Base-by-base conservation (phyloP, 495 filamentous ascomycete species). In the Annulohypoxylon moriforme region DNA sequence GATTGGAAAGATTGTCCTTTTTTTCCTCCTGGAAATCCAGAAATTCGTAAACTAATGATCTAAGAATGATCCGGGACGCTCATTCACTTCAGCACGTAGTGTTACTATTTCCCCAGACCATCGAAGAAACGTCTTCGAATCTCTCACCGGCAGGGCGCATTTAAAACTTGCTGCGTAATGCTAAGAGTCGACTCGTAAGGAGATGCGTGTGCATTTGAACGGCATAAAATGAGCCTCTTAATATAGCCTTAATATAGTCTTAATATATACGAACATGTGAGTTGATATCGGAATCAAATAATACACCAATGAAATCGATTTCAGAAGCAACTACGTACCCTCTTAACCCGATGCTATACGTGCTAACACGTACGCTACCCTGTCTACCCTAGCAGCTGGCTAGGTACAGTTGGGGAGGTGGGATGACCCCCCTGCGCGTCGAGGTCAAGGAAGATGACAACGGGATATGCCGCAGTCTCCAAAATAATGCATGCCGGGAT, bases 401-500 rank as follows among this genome's bases (percentile, higher is more conserved):
- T 44, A 20, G 14, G 40, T 18, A 44, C 40, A 44, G 40, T 16
- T 4, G 3, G 36, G 36, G 14, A 34, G 42, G 24, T 29, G 24
- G 38, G 13, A 13, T 49, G 10, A 24, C n/a, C 14, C 27, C 58
- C 44, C 25, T 8, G 33, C 33, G 33, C 33, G 7, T 36, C 9
- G 33, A 36, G 33, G 33, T 36, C 0, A 9, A 36, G 9, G 33
- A 36, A 36, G 33, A 36, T 36, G 33, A 11, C 33, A 11, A 36
- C 33, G 33, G 33, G 33, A 36, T 36, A 36, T 50, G 42, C 31
- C 44, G 50, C 6, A 20, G 33, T 31, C n/a, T 22, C 31, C 50
- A 11, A 25, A 64, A 40, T 53, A 34, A 36, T 55, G 36, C n/a
- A 44, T 40, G 36, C 61, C 34, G 14, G 11, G 61, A 34, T 14